These are phyloP conservation scores for Anisodus tanguticus DNA, from an alignment of 257 asterid genomes.

Conservation along the genomic window DNA sequence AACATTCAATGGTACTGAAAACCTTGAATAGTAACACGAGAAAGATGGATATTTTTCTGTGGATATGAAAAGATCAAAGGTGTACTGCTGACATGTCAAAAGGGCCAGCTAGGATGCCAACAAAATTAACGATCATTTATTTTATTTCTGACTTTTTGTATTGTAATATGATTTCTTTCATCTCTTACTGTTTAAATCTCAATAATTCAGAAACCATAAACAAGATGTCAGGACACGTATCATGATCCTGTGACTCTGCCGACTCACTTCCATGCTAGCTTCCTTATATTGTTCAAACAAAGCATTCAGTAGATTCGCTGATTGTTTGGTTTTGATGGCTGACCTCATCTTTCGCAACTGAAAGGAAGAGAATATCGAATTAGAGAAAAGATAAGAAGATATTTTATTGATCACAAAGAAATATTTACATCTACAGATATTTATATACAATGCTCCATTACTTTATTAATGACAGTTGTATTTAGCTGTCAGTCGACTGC, in stretches of 20 bases:
- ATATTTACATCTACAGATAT: too few relatives aligned
- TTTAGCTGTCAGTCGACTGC: too few relatives aligned
- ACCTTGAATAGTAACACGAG: not conserved
- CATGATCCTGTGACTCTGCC: constrained; percentile 40
- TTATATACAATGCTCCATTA: too few relatives aligned
- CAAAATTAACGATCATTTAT: constrained; percentile 30
- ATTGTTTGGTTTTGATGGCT: constrained; percentile 11
- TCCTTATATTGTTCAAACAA: not conserved
- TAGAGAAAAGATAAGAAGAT: too few relatives aligned
- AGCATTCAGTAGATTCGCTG: not conserved
- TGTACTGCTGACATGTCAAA: constrained; percentile 30
- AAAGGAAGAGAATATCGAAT: too few relatives aligned
- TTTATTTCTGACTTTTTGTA: not conserved
- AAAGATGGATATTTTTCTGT: constrained; percentile 34
- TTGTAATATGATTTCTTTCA: not conserved
- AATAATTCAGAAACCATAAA: not conserved
- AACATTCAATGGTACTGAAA: too few relatives aligned
- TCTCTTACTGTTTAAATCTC: not conserved
- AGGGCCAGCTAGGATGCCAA: constrained; percentile 28
- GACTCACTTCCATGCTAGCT: constrained; percentile 47
- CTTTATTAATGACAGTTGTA: too few relatives aligned
- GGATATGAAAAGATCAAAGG: constrained; percentile 42
- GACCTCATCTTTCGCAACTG: not conserved
- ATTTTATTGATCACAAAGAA: too few relatives aligned
- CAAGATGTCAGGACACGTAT: constrained; percentile 34